Conservation (phyloP, 2,329 filamentous ascomycete species). For the Ceratocystis eucalypticola region DNA sequence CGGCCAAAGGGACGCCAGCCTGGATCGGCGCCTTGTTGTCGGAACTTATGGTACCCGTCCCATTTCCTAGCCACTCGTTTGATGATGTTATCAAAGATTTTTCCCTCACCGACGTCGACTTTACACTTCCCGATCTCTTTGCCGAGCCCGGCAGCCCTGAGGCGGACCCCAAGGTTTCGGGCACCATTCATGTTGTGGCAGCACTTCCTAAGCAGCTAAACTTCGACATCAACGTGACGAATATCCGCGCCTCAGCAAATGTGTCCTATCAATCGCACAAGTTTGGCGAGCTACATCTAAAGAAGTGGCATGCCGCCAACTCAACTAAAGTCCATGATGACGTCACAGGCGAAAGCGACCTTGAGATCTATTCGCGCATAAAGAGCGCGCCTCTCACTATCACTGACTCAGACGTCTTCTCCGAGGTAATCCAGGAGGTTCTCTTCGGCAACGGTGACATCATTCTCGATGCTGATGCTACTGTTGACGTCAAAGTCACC, state of each 20-base stretch:
- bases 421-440: constrained; percentile 65
- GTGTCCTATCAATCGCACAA: constrained; percentile 66
- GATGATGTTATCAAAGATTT: constrained; percentile 80
- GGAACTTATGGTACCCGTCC: constrained; percentile 69
- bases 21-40: constrained; percentile 75
- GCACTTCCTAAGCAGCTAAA: constrained; percentile 75
- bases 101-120: constrained; percentile 71
- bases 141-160: constrained; percentile 62
- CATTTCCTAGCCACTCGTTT: constrained; percentile 69
- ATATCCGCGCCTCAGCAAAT: constrained; percentile 62
- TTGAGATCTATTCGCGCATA: constrained; percentile 65
- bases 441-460: constrained; percentile 60
- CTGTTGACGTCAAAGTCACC: constrained; percentile 68
- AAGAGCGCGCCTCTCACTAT: constrained; percentile 70
- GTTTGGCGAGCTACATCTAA: constrained; percentile 66
- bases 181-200: constrained; percentile 66
- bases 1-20: constrained; percentile 50
- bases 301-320: constrained; percentile 71
- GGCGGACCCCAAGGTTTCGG: constrained; percentile 65
- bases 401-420: constrained; percentile 65
- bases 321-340: constrained; percentile 52
- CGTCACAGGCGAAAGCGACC: constrained; percentile 41
- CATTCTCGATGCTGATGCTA: constrained; percentile 60
- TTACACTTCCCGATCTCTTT: constrained; percentile 67
- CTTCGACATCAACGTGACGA: constrained; percentile 64